Evolutionary conservation across 371 early-diverging fungal genomes (phyloP), one percentile per base, ranked within the genome.

Genomic region (Synchytrium microbalum): DNA sequence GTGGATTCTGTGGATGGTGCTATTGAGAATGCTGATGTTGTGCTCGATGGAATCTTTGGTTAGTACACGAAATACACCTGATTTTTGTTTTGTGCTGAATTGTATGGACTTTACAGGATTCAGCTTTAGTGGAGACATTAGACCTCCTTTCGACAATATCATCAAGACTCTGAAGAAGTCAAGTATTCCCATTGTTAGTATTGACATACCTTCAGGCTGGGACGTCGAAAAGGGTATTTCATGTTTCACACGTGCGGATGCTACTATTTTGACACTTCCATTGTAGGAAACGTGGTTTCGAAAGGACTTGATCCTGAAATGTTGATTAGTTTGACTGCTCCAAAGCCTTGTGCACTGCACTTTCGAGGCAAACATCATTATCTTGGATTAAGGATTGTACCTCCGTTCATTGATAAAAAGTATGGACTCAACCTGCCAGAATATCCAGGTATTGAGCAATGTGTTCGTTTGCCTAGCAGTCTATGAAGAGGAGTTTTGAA

Each of bases 131-230:
- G 92, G 92, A 2, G 79, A 85, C 0, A 82, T 92, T 3, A 78
- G 94, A 1, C 80, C 85, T 14, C 95, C 95, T 1, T 94, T 91
- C 62, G 84, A 83, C 24, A 67, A 82, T 0, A 81, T 86, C 0
- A 79, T 95, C 31, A 61, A 73, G 71, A 29, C 28, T 2, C 54
- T 75, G 5, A 66, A 69, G 31, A n/a, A 10, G 0, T 46, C 61
- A 46, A 5, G 32, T 3, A n/a, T 69, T 3, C 77, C 77, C 23
- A 69, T 77, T 3, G 69, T 67, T 19, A 71, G 76, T 67, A 90
- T 95, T 32, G 96, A 96, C 69, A 87, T 96, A 66, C 96, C 96
- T 2, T 91, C 92, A 16, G 94, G 92, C 0, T 96, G 95, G 95
- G 84, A 93, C 68, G 93, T 96, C 0, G 92, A 92, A 58, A 59